A percentile compares a stretch with the other conserved stretches of the same genome.
Conservation (phyloP, 1,139 yeast genomes). For the Yamadazyma taylorii region DNA sequence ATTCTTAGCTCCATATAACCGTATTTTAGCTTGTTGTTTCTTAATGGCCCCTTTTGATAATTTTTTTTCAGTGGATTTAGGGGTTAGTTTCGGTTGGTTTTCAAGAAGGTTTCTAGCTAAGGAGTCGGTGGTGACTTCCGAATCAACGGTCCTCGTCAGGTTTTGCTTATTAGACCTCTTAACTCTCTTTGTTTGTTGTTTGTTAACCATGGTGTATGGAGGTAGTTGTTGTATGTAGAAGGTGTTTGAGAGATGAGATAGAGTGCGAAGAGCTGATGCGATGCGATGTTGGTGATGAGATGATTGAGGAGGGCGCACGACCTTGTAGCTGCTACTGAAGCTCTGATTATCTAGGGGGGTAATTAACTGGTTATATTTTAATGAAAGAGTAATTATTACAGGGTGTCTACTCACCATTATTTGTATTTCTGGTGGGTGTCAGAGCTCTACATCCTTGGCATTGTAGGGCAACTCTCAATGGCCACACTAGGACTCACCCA, state of each 20-base stretch:
- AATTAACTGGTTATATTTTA: too few relatives aligned
- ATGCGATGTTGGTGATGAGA: too few relatives aligned
- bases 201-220: constrained; percentile 37
- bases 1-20: constrained; percentile 70
- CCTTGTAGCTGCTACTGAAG: too few relatives aligned
- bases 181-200: constrained; percentile 58
- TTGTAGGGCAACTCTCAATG: too few relatives aligned
- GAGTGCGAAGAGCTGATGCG: constrained; percentile 9
- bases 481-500: too few relatives aligned
- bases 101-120: constrained; percentile 65
- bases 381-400: too few relatives aligned
- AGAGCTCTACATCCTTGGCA: too few relatives aligned
- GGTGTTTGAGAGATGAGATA: constrained; percentile 3
- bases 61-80: constrained; percentile 54
- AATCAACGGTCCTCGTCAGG: constrained; percentile 55
- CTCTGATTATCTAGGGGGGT: too few relatives aligned
- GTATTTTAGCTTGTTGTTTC: constrained; percentile 62
- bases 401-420: too few relatives aligned
- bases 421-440: too few relatives aligned
- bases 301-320: background rate
- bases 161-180: constrained; percentile 56
- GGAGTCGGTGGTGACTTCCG: constrained; percentile 66
- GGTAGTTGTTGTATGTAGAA: too few relatives aligned
- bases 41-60: constrained; percentile 55
- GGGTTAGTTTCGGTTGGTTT: constrained; percentile 61